Base-by-base conservation (phyloP, 2,329 filamentous ascomycete species). In the Arthrobotrys pseudoclavata region DNA sequence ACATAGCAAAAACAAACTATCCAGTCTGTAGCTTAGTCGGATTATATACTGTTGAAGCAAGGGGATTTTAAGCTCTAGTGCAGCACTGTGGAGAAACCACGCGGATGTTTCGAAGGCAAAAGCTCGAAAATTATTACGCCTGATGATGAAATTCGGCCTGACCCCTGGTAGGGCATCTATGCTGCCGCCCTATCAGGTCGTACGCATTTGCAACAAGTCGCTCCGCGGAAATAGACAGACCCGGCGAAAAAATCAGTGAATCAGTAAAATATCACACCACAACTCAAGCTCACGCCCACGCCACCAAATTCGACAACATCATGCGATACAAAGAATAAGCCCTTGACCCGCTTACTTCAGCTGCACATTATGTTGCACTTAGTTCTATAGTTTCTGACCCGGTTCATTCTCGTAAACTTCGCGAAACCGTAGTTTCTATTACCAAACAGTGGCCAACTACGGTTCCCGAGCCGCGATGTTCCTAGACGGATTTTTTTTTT, bases 251-350 rank as follows among this genome's bases (percentile, higher is more conserved):
- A 45, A 31, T 31, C 50, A 37, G 29, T 34, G 34, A 45, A 61
- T 57, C 42, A 34, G 31, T 34, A 63, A 57, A 76, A 69, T 69
- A 64, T 76, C 71, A 76, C 53, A 76, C 71, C 63, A 76, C 71
- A 76, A 76, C 71, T 63, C 34, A 52, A 47, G 6, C 53, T 57
- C 42, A 18, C n/a, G n/a, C 15, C n/a, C 26, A 22, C 37, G 40
- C 61, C 42, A 42, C 55, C 61, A 12, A 24, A 48, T 76, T 76
- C 29, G 71, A 64, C 47, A 18, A 48, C 40, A 68, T 57, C 47
- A 57, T 45, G 55, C 71, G 48, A 64, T 64, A 24, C 53, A 45
- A 55, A 29, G 3, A 18, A 24, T 15, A 48, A 24, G n/a, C 22
- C 24, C 50, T 47, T 55, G 29, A 26, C 5, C 48, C 31, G 60